phyloP scores from a whole-genome alignment of 148 eudicot species.

The Rhododendron henanense region DNA sequence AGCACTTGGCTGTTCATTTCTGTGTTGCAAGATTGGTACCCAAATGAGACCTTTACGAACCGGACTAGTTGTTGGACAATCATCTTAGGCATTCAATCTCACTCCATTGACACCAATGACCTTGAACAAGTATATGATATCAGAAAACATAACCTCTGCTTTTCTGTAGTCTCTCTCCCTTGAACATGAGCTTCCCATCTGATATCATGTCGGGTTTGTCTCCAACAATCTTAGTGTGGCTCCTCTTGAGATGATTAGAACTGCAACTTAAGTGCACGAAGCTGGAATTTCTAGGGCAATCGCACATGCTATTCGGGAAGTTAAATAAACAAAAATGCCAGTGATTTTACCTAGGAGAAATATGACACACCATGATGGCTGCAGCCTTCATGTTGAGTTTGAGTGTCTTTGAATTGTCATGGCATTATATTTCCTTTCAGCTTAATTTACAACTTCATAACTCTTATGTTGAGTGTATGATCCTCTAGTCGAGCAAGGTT shows the following conservation, averaged over 20 bases:
- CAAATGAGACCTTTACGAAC: no score
- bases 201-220: not conserved
- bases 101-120: not conserved
- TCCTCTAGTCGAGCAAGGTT: conserved; percentile 65
- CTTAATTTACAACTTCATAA: not conserved
- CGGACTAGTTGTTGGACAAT: no score
- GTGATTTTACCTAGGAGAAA: not conserved
- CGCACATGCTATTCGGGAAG: not conserved
- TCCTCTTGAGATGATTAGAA: not conserved
- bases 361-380: not conserved
- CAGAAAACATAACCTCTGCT: not conserved
- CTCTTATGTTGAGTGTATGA: not conserved
- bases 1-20: no score
- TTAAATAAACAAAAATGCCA: not conserved
- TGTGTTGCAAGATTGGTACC: no score
- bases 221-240: not conserved
- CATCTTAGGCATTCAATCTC: no score
- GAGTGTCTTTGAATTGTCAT: not conserved
- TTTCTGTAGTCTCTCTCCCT: not conserved
- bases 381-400: not conserved
- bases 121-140: not conserved
- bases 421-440: not conserved
- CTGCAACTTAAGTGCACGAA: not conserved
- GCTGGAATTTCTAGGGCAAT: not conserved
- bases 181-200: not conserved